Conservation (phyloP, 768 basidiomycete species). For the Pleurotus citrinopileatus region DNA sequence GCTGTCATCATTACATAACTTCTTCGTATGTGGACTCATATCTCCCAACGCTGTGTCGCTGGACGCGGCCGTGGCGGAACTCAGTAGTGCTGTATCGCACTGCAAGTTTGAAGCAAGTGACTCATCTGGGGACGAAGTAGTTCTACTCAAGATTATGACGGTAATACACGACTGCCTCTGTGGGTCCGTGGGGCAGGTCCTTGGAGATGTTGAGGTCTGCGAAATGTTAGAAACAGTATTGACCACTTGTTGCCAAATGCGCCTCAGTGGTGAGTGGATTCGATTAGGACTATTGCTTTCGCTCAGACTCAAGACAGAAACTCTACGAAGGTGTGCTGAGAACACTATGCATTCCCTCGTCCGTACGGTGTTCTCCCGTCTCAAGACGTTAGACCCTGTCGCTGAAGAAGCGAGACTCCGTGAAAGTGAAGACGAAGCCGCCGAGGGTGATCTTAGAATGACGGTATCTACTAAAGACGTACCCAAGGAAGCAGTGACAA, state of each 20-base stretch:
- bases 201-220: conserved; percentile 94
- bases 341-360: conserved; percentile 87
- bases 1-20: conserved; percentile 81
- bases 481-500: conserved; percentile 16
- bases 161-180: conserved; percentile 86
- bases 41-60: conserved; percentile 52
- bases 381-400: conserved; percentile 63
- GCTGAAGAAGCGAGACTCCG: conserved; percentile 67
- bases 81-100: conserved; percentile 88
- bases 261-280: conserved; percentile 77
- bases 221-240: conserved; percentile 98
- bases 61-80: conserved; percentile 68
- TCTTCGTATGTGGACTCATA: conserved; percentile 81
- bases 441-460: conserved; percentile 60
- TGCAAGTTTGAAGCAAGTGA: conserved; percentile 99
- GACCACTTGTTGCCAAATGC: conserved; percentile 95
- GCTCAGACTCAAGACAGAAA: conserved; percentile 47
- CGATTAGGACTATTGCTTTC: not conserved
- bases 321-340: conserved; percentile 84
- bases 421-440: conserved; percentile 45
- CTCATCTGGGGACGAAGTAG: conserved; percentile 96
- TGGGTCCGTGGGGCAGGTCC: conserved; percentile 58
- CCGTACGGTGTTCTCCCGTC: conserved; percentile 72
- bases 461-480: conserved; percentile 41
- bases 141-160: conserved; percentile 86